Conservation (phyloP, 2,329 filamentous ascomycete genomes). For the Triangularia setosa region DNA sequence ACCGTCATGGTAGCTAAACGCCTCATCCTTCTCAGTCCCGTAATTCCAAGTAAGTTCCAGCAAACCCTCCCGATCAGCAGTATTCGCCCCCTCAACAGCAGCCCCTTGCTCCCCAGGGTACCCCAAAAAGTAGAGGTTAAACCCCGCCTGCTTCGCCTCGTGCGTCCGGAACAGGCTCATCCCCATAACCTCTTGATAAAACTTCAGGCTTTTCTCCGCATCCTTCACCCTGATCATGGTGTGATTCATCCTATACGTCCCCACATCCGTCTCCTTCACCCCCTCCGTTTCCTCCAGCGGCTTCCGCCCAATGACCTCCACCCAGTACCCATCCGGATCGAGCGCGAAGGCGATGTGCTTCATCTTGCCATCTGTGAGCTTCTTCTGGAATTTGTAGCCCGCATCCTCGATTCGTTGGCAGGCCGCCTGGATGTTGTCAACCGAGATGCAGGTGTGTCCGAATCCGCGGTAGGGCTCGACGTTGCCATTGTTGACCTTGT, state of each 20-base stretch:
- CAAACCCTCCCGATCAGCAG: slow-evolving; percentile 72
- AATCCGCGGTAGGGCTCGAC: slow-evolving; percentile 80
- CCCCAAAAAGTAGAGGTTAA: slow-evolving; percentile 90
- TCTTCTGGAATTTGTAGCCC: slow-evolving; percentile 94
- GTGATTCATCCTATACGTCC: slow-evolving; percentile 80
- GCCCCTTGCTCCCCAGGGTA: slow-evolving; percentile 60
- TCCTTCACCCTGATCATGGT: slow-evolving; percentile 95
- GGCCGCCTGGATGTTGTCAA: slow-evolving; percentile 82
- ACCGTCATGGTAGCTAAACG: slow-evolving; percentile 86
- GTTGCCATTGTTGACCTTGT: slow-evolving; percentile 84
- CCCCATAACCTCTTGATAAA: slow-evolving; percentile 82
- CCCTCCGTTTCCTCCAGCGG: slow-evolving; percentile 67
- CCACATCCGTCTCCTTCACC: slow-evolving; percentile 66
- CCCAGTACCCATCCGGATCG: slow-evolving; percentile 85
- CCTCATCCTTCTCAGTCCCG: slow-evolving; percentile 78
- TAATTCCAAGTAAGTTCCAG: slow-evolving; percentile 87
- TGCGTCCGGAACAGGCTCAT: slow-evolving; percentile 75
- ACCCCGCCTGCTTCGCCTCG: slow-evolving; percentile 67
- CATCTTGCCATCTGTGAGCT: slow-evolving; percentile 83
- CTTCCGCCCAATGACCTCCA: slow-evolving; percentile 76
- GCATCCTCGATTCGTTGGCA: slow-evolving; percentile 86
- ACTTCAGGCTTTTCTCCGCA: slow-evolving; percentile 66
- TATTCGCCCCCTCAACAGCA: slow-evolving; percentile 50
- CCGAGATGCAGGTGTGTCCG: slow-evolving; percentile 80
- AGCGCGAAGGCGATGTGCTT: slow-evolving; percentile 83